These are phyloP conservation scores for Cutaneotrichosporon sp. DNA, from an alignment of 1,284 basidiomycete genomes.

Conservation along the genomic window DNA sequence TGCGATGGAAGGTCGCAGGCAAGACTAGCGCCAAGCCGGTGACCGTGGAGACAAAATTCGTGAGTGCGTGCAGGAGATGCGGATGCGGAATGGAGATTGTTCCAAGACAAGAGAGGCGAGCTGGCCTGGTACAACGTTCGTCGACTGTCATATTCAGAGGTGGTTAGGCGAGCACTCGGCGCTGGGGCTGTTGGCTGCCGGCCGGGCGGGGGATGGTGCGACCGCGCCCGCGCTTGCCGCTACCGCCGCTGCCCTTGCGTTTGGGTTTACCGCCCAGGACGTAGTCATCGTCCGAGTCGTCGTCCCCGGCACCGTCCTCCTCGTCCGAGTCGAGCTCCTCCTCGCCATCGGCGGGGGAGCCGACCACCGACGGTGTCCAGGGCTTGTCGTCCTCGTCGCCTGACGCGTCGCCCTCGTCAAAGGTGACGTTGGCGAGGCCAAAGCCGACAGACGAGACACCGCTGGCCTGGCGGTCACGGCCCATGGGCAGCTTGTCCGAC, in stretches of 20 bases:
- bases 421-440: conserved; percentile 45
- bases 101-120: neutral
- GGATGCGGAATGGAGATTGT: neutral
- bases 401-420: conserved; percentile 29
- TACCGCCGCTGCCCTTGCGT: conserved; percentile 14
- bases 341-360: conserved; percentile 21
- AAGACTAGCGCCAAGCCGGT: neutral
- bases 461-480: conserved; percentile 23
- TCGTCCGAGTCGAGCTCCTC: conserved; percentile 26
- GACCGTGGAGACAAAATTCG: neutral
- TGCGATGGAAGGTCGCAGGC: neutral
- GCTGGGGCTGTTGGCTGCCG: conserved; percentile 9
- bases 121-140: conserved; percentile 3
- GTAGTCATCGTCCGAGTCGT: conserved; percentile 27
- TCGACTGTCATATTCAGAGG: neutral
- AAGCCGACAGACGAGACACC: conserved; percentile 41
- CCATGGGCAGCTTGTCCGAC: conserved; percentile 17
- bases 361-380: conserved; percentile 16
- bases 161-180: conserved; percentile 17
- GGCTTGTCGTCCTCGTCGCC: conserved; percentile 20
- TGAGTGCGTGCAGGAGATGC: neutral
- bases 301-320: conserved; percentile 15
- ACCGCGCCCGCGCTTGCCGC: conserved; percentile 21
- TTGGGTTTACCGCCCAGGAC: conserved; percentile 28
- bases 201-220: conserved; percentile 7